phyloP scores from a whole-genome alignment of 2,329 filamentous ascomycete genomes.

The Xylaria sp. region DNA sequence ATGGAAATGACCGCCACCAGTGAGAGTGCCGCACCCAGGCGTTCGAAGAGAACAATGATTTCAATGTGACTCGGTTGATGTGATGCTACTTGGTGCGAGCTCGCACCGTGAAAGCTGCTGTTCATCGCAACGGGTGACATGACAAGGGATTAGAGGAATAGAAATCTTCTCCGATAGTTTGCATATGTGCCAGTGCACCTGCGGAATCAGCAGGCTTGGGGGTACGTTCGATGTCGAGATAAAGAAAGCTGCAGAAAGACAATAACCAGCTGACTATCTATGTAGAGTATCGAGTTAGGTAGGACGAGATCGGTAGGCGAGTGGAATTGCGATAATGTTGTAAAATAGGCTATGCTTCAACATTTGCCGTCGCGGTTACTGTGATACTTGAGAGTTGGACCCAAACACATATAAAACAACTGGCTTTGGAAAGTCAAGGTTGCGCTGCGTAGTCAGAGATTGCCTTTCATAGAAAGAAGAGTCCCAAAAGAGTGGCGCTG shows the following conservation, averaged over 20 bases:
- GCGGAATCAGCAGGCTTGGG: neutral
- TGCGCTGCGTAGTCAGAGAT: neutral
- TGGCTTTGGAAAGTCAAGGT: neutral
- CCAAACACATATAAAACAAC: no score
- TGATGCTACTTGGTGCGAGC: neutral
- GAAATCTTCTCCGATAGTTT: neutral
- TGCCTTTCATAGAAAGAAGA: conserved; percentile 6
- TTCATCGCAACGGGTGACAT: conserved; percentile 9
- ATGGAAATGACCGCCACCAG: conserved; percentile 57
- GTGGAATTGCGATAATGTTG: neutral
- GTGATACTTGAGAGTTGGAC: neutral
- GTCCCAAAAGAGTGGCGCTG: neutral
- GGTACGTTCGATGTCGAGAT: neutral
- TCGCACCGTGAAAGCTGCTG: neutral
- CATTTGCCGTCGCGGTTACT: neutral
- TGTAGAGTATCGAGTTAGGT: neutral
- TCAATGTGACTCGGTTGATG: conserved; percentile 35
- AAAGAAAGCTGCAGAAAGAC: neutral
- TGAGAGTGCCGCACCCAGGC: conserved; percentile 60
- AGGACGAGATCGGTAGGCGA: neutral
- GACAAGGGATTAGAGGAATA: neutral
- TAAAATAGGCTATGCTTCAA: neutral
- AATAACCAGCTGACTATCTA: neutral
- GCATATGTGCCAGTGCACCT: neutral
- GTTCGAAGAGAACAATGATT: conserved; percentile 55